Base-by-base conservation (phyloP, 176 grass and related monocot species). In the Aegilops longissima region DNA sequence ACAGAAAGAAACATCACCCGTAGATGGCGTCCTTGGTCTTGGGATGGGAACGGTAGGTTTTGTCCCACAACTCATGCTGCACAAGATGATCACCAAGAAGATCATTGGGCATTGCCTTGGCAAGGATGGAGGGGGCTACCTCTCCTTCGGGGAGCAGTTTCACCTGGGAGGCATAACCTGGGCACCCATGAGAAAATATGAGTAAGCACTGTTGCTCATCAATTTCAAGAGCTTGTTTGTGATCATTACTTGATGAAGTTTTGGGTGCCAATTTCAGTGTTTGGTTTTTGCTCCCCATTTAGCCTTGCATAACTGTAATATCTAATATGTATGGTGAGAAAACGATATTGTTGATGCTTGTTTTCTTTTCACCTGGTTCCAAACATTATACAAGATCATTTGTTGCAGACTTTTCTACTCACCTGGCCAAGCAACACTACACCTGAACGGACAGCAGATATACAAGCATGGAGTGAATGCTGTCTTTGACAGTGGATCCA, bases 101-200 rank as follows among this genome's bases (percentile, higher is more conserved):
- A 92, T 95, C n/a, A 21, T 98, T 68, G 96, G 92, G 17, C 96
- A 98, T 73, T 98, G 96, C 47, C 90, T 98, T 35, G 87, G 93
- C 62, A 78, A 84, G 0, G 93, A 76, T 10, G 91, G 90, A 42
- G 92, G 92, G 12, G 93, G 96, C 2, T 90, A 91, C 75, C 90
- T 98, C 84, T 95, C 91, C 86, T 92, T 95, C 13, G 93, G 96
- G 14, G 96, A 52, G 5, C 49, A 47, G 71, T 74, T 93, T 91
- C 79, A 35, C 24, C 78, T 81, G 58, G 73, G 17, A 74, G 68
- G 17, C 52, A 76, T 88, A 34, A 91, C 86, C 61, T 98, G 93
- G 92, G 91, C 86, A 11, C 86, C 92, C 39, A 89, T 94, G 91
- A 20, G 17, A 58, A 20, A 2, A 58, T 20, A 18, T 2, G 17